Conservation (phyloP, 345 rosid species). For the Balakata baccata region DNA sequence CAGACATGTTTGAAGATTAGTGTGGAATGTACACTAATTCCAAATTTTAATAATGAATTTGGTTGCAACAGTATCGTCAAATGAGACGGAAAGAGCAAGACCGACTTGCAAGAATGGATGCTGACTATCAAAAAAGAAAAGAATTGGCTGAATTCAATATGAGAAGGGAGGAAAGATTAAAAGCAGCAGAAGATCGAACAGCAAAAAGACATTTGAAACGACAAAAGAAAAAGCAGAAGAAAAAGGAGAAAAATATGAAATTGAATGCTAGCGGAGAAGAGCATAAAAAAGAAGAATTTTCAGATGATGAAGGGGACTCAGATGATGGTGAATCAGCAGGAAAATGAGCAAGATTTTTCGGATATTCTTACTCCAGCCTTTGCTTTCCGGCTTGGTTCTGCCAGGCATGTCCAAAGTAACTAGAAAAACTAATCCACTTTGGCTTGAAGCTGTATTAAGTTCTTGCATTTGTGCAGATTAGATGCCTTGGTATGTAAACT, state of each 20-base stretch:
- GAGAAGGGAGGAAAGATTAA: conserved; percentile 82
- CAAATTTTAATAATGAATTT: neutral
- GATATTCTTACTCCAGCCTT: too few relatives aligned
- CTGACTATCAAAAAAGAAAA: conserved; percentile 73
- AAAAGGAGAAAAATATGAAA: conserved; percentile 63
- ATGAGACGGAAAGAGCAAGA: conserved; percentile 95
- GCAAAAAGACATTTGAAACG: conserved; percentile 81
- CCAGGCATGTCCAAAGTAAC: too few relatives aligned
- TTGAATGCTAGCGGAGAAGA: conserved; percentile 39
- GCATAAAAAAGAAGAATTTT: conserved; percentile 43
- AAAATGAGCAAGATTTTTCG: conserved; percentile 8
- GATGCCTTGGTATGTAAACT: too few relatives aligned
- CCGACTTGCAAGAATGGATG: conserved; percentile 83
- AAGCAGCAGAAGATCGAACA: conserved; percentile 77
- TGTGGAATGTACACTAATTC: too few relatives aligned
- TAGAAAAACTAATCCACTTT: too few relatives aligned
- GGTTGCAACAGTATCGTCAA: conserved; percentile 63
- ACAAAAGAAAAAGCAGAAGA: conserved; percentile 76
- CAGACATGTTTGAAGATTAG: too few relatives aligned
- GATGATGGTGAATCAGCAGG: conserved; percentile 40
- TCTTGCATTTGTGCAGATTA: too few relatives aligned
- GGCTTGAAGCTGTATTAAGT: too few relatives aligned
- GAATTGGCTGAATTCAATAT: conserved; percentile 59
- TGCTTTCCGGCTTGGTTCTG: too few relatives aligned
- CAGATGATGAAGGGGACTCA: conserved; percentile 42